A percentile compares a stretch with the other conserved stretches of the same genome.
These are phyloP conservation scores for Fusarium udum DNA, from an alignment of 2,329 filamentous ascomycete species.

Conservation along the genomic window DNA sequence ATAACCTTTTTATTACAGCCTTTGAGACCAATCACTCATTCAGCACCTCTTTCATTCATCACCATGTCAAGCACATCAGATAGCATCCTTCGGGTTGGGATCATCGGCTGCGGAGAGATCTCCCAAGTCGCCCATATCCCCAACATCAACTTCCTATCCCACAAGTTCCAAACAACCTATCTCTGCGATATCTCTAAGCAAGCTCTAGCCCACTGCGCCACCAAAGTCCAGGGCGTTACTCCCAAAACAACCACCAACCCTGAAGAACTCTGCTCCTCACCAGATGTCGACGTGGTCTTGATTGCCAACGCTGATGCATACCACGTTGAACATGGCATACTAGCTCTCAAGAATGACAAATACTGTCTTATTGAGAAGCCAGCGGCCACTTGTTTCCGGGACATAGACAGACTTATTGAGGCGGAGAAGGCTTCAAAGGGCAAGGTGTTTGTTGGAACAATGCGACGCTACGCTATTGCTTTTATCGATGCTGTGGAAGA, in stretches of 20 bases:
- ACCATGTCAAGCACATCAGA: background rate
- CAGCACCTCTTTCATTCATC: accelerated
- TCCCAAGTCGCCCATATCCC: slow-evolving; percentile 64
- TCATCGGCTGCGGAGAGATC: slow-evolving; percentile 14
- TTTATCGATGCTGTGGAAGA: slow-evolving; percentile 65
- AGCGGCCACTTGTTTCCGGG: slow-evolving; percentile 58
- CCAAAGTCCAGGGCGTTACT: slow-evolving; percentile 29
- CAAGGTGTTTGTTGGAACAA: slow-evolving; percentile 67
- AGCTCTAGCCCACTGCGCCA: slow-evolving; percentile 41
- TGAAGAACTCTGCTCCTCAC: slow-evolving; percentile 53
- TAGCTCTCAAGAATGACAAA: slow-evolving; percentile 64
- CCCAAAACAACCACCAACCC: slow-evolving; percentile 50
- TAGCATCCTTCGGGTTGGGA: background rate
- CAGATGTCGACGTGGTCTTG: slow-evolving; percentile 63
- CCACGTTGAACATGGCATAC: slow-evolving; percentile 61
- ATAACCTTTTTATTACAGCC: background rate
- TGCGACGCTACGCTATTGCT: slow-evolving; percentile 67
- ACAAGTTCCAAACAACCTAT: slow-evolving; percentile 56
- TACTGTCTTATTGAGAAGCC: slow-evolving; percentile 69
- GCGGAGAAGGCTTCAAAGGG: slow-evolving; percentile 57
- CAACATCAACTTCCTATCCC: slow-evolving; percentile 54
- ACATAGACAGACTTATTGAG: slow-evolving; percentile 57
- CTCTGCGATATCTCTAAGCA: slow-evolving; percentile 61
- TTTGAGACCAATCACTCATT: background rate
- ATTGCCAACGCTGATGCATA: slow-evolving; percentile 63